phyloP scores from a whole-genome alignment of 495 filamentous ascomycete genomes.

The Acidomyces sp. region DNA sequence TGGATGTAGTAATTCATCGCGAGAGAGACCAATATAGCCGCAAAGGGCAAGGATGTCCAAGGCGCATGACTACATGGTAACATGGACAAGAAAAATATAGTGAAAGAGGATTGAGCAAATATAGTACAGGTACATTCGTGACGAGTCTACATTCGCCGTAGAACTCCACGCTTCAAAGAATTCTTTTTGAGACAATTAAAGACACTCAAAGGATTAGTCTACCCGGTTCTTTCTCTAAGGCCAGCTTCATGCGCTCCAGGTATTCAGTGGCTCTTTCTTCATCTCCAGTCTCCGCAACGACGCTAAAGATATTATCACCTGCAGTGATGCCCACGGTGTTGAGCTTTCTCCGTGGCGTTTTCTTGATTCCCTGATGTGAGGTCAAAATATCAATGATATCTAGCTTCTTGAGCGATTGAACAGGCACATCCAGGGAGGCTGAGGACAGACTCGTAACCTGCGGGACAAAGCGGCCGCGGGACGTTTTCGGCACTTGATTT shows the following conservation, averaged over 20 bases:
- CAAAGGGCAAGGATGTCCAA: too few relatives aligned
- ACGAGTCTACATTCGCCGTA: too few relatives aligned
- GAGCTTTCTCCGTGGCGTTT: constrained; percentile 20
- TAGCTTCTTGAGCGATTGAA: constrained; percentile 24
- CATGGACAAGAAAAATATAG: too few relatives aligned
- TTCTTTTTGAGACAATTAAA: not conserved
- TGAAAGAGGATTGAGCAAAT: too few relatives aligned
- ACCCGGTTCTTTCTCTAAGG: constrained; percentile 73
- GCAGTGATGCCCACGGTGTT: constrained; percentile 23
- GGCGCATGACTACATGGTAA: too few relatives aligned
- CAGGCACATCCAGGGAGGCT: constrained; percentile 21
- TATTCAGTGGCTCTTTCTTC: constrained; percentile 69
- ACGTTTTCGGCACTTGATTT: constrained; percentile 40
- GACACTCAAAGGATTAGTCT: constrained; percentile 47
- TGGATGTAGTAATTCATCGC: too few relatives aligned
- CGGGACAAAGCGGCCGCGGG: constrained; percentile 53
- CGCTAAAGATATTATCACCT: constrained; percentile 65
- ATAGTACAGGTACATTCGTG: too few relatives aligned
- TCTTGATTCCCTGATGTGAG: constrained; percentile 29
- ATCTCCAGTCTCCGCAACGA: constrained; percentile 62
- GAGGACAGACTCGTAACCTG: constrained; percentile 52
- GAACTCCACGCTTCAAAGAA: constrained; percentile 8
- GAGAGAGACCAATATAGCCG: too few relatives aligned
- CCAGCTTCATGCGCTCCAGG: constrained; percentile 65
- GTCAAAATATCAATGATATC: constrained; percentile 74